Percentiles rank a stretch among this genome's conserved stretches.
These are phyloP conservation scores for Leptographium flavum DNA, from an alignment of 2,329 filamentous ascomycete species.

Conservation along the genomic window DNA sequence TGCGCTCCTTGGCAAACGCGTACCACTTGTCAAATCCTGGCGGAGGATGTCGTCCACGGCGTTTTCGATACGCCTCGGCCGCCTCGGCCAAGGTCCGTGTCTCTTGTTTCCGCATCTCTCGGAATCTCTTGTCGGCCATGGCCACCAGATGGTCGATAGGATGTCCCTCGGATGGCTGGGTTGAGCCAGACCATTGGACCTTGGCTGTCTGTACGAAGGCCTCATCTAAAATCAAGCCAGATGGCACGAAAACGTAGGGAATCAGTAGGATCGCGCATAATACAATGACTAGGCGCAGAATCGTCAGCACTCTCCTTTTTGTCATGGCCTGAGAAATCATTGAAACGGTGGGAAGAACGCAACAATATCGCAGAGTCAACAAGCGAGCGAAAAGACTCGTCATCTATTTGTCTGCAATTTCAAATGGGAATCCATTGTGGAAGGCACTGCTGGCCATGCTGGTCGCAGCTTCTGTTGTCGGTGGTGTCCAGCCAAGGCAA, in stretches of 20 bases:
- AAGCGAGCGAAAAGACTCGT: not conserved
- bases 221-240: not conserved
- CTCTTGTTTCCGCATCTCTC: constrained; percentile 25
- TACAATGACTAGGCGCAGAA: not conserved
- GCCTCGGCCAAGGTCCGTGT: constrained; percentile 35
- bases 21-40: constrained; percentile 51
- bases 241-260: not conserved
- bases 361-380: too few species aligned
- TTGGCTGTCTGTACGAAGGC: too few species aligned
- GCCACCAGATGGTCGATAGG: constrained; percentile 37
- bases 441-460: too few species aligned
- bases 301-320: not conserved
- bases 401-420: too few species aligned
- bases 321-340: not conserved
- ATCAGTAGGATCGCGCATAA: not conserved
- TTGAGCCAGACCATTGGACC: too few species aligned
- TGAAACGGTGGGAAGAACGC: not conserved
- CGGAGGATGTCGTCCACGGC: constrained; percentile 45
- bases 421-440: too few species aligned
- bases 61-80: constrained; percentile 38
- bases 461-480: too few species aligned
- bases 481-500: too few species aligned
- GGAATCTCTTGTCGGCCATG: constrained; percentile 29
- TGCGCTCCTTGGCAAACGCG: constrained; percentile 32
- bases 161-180: constrained; percentile 17